Conservation (phyloP, 2,329 filamentous ascomycete species). For the Cordyceps militaris region DNA sequence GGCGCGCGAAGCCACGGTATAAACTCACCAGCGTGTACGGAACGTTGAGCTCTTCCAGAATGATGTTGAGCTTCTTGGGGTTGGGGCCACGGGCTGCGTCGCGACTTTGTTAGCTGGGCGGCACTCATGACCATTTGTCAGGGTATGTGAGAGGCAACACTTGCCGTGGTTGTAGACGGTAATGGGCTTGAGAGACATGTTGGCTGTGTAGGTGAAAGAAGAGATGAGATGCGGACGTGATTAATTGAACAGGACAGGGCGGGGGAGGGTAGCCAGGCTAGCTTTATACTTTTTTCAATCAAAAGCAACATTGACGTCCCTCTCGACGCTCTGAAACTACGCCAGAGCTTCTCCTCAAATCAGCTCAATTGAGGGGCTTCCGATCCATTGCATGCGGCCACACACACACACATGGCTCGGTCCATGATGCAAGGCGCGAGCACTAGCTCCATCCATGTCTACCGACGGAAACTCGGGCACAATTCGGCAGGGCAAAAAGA, state of each 20-base stretch:
- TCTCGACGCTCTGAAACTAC: background rate
- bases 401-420: background rate
- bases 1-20: background rate
- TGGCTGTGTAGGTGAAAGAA: background rate
- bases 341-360: background rate
- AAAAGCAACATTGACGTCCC: background rate
- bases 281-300: background rate
- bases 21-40: conserved; percentile 19
- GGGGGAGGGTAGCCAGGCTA: background rate
- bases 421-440: conserved; percentile 1
- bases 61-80: conserved; percentile 16
- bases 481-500: no score
- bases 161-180: conserved; percentile 11
- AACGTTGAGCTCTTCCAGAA: conserved; percentile 20
- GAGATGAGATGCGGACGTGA: background rate
- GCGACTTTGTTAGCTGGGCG: background rate
- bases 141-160: background rate
- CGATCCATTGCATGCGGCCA: background rate
- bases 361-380: background rate
- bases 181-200: conserved; percentile 13
- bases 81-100: conserved; percentile 13
- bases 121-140: no score
- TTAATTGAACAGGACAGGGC: background rate
- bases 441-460: background rate
- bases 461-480: background rate